Base-by-base conservation (phyloP, 495 filamentous ascomycete genomes). In the Daldinia decipiens region DNA sequence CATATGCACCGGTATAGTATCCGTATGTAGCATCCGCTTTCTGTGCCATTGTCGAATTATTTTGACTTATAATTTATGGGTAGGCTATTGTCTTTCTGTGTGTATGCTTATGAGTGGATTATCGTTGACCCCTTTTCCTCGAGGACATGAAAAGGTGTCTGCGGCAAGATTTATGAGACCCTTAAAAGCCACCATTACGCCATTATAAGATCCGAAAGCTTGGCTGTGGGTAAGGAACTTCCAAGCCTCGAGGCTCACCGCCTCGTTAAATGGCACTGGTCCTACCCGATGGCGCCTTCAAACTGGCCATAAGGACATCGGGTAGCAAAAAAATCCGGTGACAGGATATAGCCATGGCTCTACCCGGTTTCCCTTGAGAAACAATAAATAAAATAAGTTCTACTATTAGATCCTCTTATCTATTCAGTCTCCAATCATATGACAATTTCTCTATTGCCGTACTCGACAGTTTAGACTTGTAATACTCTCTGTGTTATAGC, bases 191-290 rank as follows among this genome's bases (percentile, higher is more conserved):
- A 24, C 13, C 4, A 52, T 6, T 11, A 39, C 32, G 5, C n/a
- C 12, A 6, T 13, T 51, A 24, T 17, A 11, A 59, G 29, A 15
- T 47, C 43, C 26, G 13, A 29, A 9, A 56, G 21, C 31, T 62
- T 57, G 43, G 61, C 56, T 55, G 31, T 55, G 1, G 17, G 17
- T 21, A 51, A 64, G 6, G 21, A 9, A 26, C 19, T 68, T 27
- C 60, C 61, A 52, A 68, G 36, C 19, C 29, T 38, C 17, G 47
- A 12, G 24, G 17, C 65, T 72, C 70, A 72, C 65, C 70, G 70
- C 64, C 36, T 68, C 51, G 0, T 4, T 17, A 1, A 21, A 13
- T 15, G 8, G 40, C 12, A 24, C 52, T 36, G 26, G 70, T 72
- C 70, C 60, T 39, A 72, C 70, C 39, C 9, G 59, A 64, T 55